Base-by-base conservation (phyloP, 805 yeast species). In the Starmera caribaea region DNA sequence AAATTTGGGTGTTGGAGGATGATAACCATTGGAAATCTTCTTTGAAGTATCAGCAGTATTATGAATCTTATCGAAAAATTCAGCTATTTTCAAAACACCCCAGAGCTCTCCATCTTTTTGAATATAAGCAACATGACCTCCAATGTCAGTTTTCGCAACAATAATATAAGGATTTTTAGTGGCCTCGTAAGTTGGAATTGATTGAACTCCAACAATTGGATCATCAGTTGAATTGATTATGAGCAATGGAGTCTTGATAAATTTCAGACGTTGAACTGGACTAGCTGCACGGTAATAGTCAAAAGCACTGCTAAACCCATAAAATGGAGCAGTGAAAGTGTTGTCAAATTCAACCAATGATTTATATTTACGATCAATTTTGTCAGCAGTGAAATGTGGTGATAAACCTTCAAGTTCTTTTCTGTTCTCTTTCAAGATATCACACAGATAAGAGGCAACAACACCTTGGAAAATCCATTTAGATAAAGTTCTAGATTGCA, bases 211-310 rank as follows among this genome's bases (percentile, higher is more conserved):
- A 32, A 77, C 70, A 34, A 81, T 70, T 7, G 90, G 87, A 53
- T 82, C 92, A 54, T 82, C 90, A 14, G 55, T 49, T 0, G 88
- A 67, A 49, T 72, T 76, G 17, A 82, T 56, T n/a, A 76, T 68
- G 38, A 82, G 43, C 36, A 74, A 60, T 13, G 92, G 92, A 4
- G 80, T 76, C 43, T 74, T 67, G 36, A 81, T 71, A 41, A 71
- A 65, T 32, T 68, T 58, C 14, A 81, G 58, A 46, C 80, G 63
- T 45, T 73, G 69, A 27, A 71, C 65, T 1, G 89, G 82, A 13
- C 81, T 72, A 3, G 81, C 84, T 28, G 73, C 76, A 38, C 79
- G 61, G 54, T 81, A 81, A 59, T 82, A 82, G 36, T 77, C 76
- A 41, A 59, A 59, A 3, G 80, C 82, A 34, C 72, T 65, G 41